phyloP scores from a whole-genome alignment of 2,329 filamentous ascomycete species.

The Colletotrichum higginsianum region DNA sequence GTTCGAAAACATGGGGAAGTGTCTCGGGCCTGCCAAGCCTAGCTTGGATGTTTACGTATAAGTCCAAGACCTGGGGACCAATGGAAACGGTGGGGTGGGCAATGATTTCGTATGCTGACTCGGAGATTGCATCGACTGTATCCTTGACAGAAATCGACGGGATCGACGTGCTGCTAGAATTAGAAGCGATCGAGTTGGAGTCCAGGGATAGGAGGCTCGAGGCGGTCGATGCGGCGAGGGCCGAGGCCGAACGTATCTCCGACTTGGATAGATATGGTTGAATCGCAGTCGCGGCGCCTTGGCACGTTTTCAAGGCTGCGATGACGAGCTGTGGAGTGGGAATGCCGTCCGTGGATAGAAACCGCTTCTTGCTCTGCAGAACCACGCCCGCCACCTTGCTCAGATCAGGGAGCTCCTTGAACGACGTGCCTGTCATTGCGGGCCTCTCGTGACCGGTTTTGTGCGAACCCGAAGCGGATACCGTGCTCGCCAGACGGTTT shows the following conservation, averaged over 20 bases:
- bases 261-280: slow-evolving; percentile 58
- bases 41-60: slow-evolving; percentile 84
- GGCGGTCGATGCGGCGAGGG: slow-evolving; percentile 56
- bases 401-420: slow-evolving; percentile 54
- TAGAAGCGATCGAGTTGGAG: slow-evolving; percentile 43
- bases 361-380: slow-evolving; percentile 59
- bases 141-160: slow-evolving; percentile 53
- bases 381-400: slow-evolving; percentile 58
- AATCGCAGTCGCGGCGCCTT: slow-evolving; percentile 60
- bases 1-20: slow-evolving; percentile 82
- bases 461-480: slow-evolving; percentile 9
- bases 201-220: slow-evolving; percentile 55
- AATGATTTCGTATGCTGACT: slow-evolving; percentile 78
- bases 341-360: slow-evolving; percentile 61
- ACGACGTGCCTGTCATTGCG: slow-evolving; percentile 16
- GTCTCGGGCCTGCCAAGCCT: slow-evolving; percentile 81
- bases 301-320: slow-evolving; percentile 61
- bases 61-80: slow-evolving; percentile 77
- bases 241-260: slow-evolving; percentile 63
- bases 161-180: slow-evolving; percentile 37
- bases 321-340: slow-evolving; percentile 60
- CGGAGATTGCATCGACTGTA: slow-evolving; percentile 67
- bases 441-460: slow-evolving; percentile 27
- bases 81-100: slow-evolving; percentile 85
- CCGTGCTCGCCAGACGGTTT: slow-evolving; percentile 30